A percentile compares a stretch with the other conserved stretches of the same genome.
Evolutionary conservation across 257 asterid species (phyloP).

Genomic region (Ligustrum vulgare): DNA sequence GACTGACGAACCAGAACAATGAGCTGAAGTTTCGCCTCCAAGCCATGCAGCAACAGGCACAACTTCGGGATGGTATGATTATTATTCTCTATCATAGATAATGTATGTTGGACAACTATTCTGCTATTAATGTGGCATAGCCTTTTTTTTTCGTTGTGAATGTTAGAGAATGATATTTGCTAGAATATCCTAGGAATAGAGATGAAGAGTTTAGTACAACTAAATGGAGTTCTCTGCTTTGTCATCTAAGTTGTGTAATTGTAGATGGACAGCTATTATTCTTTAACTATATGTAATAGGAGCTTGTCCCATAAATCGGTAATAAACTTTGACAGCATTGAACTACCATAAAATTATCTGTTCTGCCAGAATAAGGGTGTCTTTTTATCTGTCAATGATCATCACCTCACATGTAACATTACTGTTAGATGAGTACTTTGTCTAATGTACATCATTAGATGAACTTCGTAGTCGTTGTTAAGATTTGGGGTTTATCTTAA

Average conservation of each 20-base stretch:
- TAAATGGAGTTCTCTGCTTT: background rate
- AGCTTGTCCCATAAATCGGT: background rate
- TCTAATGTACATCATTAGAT: background rate
- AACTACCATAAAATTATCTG: background rate
- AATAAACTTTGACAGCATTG: background rate
- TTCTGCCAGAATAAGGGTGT: background rate
- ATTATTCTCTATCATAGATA: background rate
- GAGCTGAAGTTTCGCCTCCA: slow-evolving; percentile 71
- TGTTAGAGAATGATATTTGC: background rate
- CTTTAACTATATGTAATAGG: background rate
- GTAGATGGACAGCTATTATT: background rate
- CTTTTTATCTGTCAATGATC: background rate
- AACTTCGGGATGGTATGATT: slow-evolving; percentile 62
- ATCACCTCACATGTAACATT: background rate
- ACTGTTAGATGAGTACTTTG: background rate
- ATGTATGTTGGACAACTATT: background rate
- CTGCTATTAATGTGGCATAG: background rate
- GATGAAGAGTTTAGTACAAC: background rate
- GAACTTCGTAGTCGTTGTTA: background rate
- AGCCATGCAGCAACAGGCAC: slow-evolving; percentile 72
- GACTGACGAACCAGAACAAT: slow-evolving; percentile 55
- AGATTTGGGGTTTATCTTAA: too few relatives aligned
- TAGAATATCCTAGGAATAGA: background rate
- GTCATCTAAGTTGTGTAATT: background rate
- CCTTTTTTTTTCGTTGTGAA: background rate